phyloP scores from a whole-genome alignment of 768 basidiomycete genomes.

The Tremella mesenterica region DNA sequence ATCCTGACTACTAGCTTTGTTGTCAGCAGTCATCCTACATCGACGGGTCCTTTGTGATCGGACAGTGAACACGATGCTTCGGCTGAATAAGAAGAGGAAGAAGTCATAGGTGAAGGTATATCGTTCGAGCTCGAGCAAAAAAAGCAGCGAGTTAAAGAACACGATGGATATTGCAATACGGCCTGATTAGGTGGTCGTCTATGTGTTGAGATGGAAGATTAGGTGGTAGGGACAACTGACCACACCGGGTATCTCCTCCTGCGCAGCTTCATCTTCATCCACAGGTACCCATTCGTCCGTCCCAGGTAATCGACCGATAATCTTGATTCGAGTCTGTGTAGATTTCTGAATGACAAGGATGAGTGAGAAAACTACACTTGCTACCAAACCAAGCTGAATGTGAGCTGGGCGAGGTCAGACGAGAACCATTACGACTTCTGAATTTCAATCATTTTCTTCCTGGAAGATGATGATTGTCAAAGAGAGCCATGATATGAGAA shows the following conservation, averaged over 20 bases:
- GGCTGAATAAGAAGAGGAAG: no score
- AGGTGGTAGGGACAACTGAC: conserved; percentile 10
- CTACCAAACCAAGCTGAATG: conserved; percentile 65
- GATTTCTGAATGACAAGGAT: conserved; percentile 83
- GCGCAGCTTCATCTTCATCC: conserved; percentile 74
- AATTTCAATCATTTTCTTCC: no score
- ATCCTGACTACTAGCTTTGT: conserved; percentile 68
- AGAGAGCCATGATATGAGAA: no score
- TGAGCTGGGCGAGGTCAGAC: background rate
- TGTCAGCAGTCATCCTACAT: no score
- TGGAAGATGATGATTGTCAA: background rate
- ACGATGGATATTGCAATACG: no score
- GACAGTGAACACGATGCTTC: no score
- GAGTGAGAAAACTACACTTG: conserved; percentile 76
- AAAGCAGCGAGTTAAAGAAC: no score
- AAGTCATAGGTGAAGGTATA: no score
- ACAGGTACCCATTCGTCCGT: conserved; percentile 85
- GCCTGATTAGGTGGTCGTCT: no score
- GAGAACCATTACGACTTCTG: background rate
- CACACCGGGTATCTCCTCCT: conserved; percentile 47
- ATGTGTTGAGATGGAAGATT: no score
- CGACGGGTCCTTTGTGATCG: no score
- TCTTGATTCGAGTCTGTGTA: conserved; percentile 79
- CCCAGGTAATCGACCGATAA: conserved; percentile 79
- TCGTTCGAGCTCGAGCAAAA: no score